These are phyloP conservation scores for Phlebopus sp. DNA, from an alignment of 1,284 basidiomycete species.

Conservation along the genomic window DNA sequence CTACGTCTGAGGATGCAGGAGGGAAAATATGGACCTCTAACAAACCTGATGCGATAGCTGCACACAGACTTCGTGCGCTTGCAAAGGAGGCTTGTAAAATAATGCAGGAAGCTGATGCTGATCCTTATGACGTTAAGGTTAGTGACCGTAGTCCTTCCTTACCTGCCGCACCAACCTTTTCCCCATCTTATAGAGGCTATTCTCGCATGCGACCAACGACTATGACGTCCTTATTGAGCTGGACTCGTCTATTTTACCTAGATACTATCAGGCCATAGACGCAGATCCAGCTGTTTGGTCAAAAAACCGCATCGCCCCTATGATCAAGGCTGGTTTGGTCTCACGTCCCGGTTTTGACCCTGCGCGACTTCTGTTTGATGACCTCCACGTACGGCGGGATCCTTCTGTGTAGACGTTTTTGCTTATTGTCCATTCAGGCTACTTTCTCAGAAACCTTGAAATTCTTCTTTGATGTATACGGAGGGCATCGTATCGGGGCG, in stretches of 20 bases:
- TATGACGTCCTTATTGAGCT: constrained; percentile 88
- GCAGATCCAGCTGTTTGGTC: constrained; percentile 47
- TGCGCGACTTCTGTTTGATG: constrained; percentile 62
- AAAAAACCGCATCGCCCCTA: constrained; percentile 45
- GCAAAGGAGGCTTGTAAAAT: constrained; percentile 67
- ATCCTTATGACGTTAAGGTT: constrained; percentile 52
- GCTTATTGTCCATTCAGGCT: constrained; percentile 40
- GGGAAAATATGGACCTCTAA: constrained; percentile 76
- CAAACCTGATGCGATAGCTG: constrained; percentile 67
- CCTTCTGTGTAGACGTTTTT: not conserved
- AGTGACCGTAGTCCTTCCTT: constrained; percentile 8
- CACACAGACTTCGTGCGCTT: constrained; percentile 65
- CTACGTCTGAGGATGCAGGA: constrained; percentile 75
- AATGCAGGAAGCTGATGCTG: constrained; percentile 18
- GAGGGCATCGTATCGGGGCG: constrained; percentile 77
- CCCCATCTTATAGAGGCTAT: constrained; percentile 57
- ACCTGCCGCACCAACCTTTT: constrained; percentile 4
- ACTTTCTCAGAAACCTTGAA: constrained; percentile 77
- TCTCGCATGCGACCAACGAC: constrained; percentile 78
- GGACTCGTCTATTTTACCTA: constrained; percentile 60
- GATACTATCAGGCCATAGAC: constrained; percentile 69
- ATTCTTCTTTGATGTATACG: constrained; percentile 84
- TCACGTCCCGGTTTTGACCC: constrained; percentile 81
- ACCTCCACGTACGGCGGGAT: constrained; percentile 59
- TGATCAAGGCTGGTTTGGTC: constrained; percentile 38